Evolutionary conservation across 441 rosid genomes (phyloP).

Genomic region (Bocquillonia castaneifolia): DNA sequence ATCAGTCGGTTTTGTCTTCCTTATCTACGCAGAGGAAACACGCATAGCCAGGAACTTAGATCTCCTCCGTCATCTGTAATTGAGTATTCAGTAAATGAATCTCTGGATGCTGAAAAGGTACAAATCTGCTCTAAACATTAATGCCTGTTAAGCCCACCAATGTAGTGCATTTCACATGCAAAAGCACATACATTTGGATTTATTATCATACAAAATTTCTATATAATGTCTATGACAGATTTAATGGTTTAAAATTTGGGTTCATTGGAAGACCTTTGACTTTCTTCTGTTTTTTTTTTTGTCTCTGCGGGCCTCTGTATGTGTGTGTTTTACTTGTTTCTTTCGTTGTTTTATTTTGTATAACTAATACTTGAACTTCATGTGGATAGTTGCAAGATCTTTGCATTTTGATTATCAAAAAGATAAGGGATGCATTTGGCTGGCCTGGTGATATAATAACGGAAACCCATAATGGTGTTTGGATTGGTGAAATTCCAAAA

Average conservation of each 20-base stretch:
- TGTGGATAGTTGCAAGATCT: constrained; percentile 49
- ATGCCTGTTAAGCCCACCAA: not conserved
- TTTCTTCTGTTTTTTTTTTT: not conserved
- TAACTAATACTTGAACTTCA: constrained; percentile 21
- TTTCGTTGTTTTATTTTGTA: constrained; percentile 10
- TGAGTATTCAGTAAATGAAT: constrained; percentile 32
- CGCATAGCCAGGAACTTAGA: constrained; percentile 27
- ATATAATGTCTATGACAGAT: not conserved
- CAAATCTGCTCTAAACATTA: constrained; percentile 13
- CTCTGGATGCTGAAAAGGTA: constrained; percentile 53
- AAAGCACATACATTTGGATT: not conserved
- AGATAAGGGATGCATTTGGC: constrained; percentile 54
- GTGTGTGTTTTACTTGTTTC: not conserved
- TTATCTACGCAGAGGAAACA: constrained; percentile 35
- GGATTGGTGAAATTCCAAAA: constrained; percentile 63
- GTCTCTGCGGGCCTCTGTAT: too few relatives aligned
- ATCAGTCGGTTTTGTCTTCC: constrained; percentile 43
- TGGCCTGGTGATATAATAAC: constrained; percentile 50
- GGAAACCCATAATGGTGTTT: constrained; percentile 45
- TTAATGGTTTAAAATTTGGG: not conserved
- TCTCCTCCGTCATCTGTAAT: constrained; percentile 39
- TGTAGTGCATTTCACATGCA: not conserved
- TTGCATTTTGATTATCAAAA: constrained; percentile 40
- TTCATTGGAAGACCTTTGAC: not conserved
- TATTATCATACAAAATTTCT: not conserved